Conservation (phyloP, 768 basidiomycete genomes). For the Trametes cingulata region DNA sequence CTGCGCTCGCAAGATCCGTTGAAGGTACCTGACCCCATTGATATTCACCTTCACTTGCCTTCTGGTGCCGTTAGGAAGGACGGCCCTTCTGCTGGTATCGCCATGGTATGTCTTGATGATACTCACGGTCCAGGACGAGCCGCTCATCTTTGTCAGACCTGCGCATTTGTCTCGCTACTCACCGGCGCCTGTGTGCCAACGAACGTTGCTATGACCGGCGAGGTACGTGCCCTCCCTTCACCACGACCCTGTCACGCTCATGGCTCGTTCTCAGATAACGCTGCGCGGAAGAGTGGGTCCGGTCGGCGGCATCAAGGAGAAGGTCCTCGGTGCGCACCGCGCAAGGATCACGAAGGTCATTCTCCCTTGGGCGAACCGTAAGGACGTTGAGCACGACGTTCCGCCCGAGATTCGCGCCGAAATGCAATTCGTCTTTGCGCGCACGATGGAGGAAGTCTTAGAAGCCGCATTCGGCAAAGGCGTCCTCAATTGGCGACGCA, state of each 20-base stretch:
- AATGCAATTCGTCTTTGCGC: slow-evolving; percentile 83
- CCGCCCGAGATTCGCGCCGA: slow-evolving; percentile 68
- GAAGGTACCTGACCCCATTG: slow-evolving; percentile 68
- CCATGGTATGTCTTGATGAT: slow-evolving; percentile 58
- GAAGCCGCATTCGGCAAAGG: slow-evolving; percentile 82
- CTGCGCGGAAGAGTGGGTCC: slow-evolving; percentile 79
- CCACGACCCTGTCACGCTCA: not conserved
- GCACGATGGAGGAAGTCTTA: slow-evolving; percentile 75
- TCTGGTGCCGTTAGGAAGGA: slow-evolving; percentile 93
- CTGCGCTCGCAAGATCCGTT: slow-evolving; percentile 71
- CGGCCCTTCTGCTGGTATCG: slow-evolving; percentile 87
- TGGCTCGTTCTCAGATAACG: slow-evolving; percentile 58
- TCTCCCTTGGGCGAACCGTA: slow-evolving; percentile 80
- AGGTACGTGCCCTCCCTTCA: slow-evolving; percentile 44
- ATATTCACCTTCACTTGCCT: slow-evolving; percentile 88
- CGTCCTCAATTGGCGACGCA: slow-evolving; percentile 62
- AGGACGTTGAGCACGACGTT: slow-evolving; percentile 86
- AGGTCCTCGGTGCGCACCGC: slow-evolving; percentile 87
- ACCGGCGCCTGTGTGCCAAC: slow-evolving; percentile 74
- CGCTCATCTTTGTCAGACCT: slow-evolving; percentile 45
- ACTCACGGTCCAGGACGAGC: not conserved
- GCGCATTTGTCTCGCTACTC: slow-evolving; percentile 84
- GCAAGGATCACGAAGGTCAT: slow-evolving; percentile 83
- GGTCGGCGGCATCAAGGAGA: slow-evolving; percentile 92
- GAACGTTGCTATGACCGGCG: slow-evolving; percentile 87